Evolutionary conservation across 257 asterid genomes (phyloP), one percentile per base, ranked within the genome.

Genomic region (Oldenlandia corymbosa): DNA sequence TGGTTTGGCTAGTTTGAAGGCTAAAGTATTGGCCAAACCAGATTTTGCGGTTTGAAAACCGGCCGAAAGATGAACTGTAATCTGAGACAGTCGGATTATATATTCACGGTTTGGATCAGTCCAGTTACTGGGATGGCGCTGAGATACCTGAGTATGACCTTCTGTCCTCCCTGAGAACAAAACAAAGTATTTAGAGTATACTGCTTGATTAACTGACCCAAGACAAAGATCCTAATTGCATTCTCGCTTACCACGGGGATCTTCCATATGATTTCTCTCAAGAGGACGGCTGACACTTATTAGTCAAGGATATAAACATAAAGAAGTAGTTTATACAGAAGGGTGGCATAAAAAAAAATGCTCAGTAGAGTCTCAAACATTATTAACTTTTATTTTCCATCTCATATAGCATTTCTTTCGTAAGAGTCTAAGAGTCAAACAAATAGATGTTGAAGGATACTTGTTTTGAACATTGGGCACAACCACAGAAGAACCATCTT

Each of bases 41-140:
- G n/a, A n/a, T n/a, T n/a, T n/a, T n/a, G n/a, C n/a, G n/a, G n/a
- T n/a, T n/a, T n/a, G n/a, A n/a, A n/a, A n/a, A n/a, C n/a, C n/a
- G n/a, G n/a, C n/a, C n/a, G n/a, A n/a, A n/a, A n/a, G n/a, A n/a
- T n/a, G n/a, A n/a, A n/a, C n/a, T n/a, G n/a, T n/a, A n/a, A n/a
- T n/a, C n/a, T n/a, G n/a, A n/a, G n/a, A n/a, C n/a, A n/a, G n/a
- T n/a, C n/a, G n/a, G n/a, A n/a, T n/a, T n/a, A n/a, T n/a, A n/a
- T n/a, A n/a, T n/a, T n/a, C n/a, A n/a, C n/a, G n/a, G n/a, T 81
- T 83, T 30, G 79, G 86, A 73, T 91, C 98, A 39, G 88, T 82
- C 98, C 96, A 91, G 78, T 91, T 91, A 77, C 87, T 80, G 26
- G 91, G 95, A 76, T 91, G 98, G 80, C 74, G 85, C 80, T 91